Conservation (phyloP, 73 alveolate species). For the Paramecium tetraurelia region DNA sequence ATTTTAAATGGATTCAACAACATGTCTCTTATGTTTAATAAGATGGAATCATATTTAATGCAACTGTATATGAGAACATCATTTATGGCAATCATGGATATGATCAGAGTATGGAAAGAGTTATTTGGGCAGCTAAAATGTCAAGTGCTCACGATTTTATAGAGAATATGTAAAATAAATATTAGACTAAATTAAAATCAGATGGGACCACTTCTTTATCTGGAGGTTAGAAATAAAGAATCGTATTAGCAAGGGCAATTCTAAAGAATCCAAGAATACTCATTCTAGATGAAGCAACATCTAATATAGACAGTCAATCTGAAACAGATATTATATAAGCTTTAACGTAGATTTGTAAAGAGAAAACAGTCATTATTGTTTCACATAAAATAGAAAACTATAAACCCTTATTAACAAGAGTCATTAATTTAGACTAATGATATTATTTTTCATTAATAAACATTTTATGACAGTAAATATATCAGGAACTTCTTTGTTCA, state of each 20-base stretch:
- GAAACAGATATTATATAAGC: constrained; percentile 51
- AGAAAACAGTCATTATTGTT: constrained; percentile 36
- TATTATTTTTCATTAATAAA: background rate
- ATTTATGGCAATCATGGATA: constrained; percentile 58
- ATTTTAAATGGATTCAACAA: constrained; percentile 46
- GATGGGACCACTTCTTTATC: constrained; percentile 47
- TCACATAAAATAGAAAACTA: constrained; percentile 50
- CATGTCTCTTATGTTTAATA: constrained; percentile 50
- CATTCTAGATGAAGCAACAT: constrained; percentile 60
- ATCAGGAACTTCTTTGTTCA: no score
- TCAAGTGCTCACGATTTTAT: constrained; percentile 61
- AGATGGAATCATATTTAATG: constrained; percentile 58
- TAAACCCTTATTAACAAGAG: constrained; percentile 19
- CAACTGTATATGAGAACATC: constrained; percentile 46
- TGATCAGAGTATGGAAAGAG: constrained; percentile 46
- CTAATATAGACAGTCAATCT: constrained; percentile 26
- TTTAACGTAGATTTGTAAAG: constrained; percentile 27
- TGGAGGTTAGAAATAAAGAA: constrained; percentile 59
- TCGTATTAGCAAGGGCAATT: constrained; percentile 56
- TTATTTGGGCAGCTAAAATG: constrained; percentile 57
- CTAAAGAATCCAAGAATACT: constrained; percentile 55
- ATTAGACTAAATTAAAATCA: constrained; percentile 3
- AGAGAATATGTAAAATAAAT: constrained; percentile 19
- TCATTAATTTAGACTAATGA: constrained; percentile 19
- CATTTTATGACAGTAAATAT: background rate